These are phyloP conservation scores for Juncus inflexus DNA, from an alignment of 176 grass and related monocot genomes.

Conservation along the genomic window DNA sequence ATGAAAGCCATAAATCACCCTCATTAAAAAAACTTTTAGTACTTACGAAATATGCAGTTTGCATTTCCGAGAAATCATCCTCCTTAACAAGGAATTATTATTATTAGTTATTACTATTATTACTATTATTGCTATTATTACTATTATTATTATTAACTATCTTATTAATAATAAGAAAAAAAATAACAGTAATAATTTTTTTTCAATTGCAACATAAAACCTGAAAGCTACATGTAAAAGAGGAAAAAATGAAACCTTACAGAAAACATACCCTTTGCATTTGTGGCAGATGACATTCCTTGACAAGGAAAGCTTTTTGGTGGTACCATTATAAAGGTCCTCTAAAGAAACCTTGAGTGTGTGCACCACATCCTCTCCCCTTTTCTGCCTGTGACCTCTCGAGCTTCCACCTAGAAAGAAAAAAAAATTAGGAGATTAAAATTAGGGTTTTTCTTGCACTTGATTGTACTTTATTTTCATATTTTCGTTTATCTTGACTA, in stretches of 20 bases:
- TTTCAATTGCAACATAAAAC: not conserved
- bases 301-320: slow-evolving; percentile 78
- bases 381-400: slow-evolving; percentile 71
- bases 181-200: not conserved
- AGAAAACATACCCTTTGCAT: slow-evolving; percentile 73
- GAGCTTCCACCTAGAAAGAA: slow-evolving; percentile 62
- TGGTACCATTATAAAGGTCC: slow-evolving; percentile 81
- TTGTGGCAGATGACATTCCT: slow-evolving; percentile 66
- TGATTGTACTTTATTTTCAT: slow-evolving; percentile 9
- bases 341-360: slow-evolving; percentile 84
- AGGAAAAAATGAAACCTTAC: slow-evolving; percentile 8
- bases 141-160: too few species aligned
- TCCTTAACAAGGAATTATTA: too few species aligned
- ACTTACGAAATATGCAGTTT: not conserved
- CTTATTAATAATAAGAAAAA: not conserved
- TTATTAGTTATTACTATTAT: too few species aligned
- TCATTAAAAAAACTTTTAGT: not conserved
- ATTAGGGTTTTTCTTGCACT: not conserved
- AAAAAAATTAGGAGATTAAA: slow-evolving; percentile 13
- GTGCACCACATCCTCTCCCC: slow-evolving; percentile 77
- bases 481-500: not conserved
- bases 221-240: slow-evolving; percentile 13
- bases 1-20: not conserved
- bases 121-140: too few species aligned
- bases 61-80: too few species aligned